Evolutionary conservation across 306 rosid genomes (phyloP).

Genomic region (Vigna radiata): DNA sequence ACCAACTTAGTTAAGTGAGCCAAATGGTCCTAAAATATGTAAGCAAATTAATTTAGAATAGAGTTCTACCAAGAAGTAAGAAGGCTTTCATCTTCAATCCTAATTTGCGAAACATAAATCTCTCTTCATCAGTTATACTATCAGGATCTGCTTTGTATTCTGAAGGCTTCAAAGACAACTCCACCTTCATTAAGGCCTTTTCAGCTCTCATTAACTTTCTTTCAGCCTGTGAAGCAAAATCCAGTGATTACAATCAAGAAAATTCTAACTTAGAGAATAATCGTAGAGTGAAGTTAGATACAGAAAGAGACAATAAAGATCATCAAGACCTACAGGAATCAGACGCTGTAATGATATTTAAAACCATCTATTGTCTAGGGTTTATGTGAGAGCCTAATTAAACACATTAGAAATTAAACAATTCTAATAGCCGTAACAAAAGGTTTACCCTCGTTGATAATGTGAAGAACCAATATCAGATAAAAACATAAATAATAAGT

Average conservation of each 20-base stretch:
- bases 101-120: conserved; percentile 97
- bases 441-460: conserved; percentile 4
- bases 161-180: conserved; percentile 73
- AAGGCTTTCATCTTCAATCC: conserved; percentile 98
- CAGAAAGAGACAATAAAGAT: conserved; percentile 14
- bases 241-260: conserved; percentile 41
- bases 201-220: conserved; percentile 78
- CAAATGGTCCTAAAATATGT: conserved; percentile 25
- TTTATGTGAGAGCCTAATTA: conserved; percentile 5
- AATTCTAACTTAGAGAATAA: conserved; percentile 27
- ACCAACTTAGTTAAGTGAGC: conserved; percentile 32
- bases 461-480: conserved; percentile 13
- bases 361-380: conserved; percentile 6
- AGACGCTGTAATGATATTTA: conserved; percentile 17
- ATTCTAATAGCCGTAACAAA: conserved; percentile 5
- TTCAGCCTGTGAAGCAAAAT: conserved; percentile 67
- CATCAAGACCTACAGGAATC: conserved; percentile 4
- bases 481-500: conserved; percentile 10
- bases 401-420: conserved; percentile 11
- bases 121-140: conserved; percentile 95
- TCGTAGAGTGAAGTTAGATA: neutral
- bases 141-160: conserved; percentile 73
- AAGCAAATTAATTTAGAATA: conserved; percentile 2
- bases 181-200: conserved; percentile 79
- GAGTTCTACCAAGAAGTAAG: conserved; percentile 83